phyloP scores from a whole-genome alignment of 2,329 filamentous ascomycete species.

The Fusarium kyushuense region DNA sequence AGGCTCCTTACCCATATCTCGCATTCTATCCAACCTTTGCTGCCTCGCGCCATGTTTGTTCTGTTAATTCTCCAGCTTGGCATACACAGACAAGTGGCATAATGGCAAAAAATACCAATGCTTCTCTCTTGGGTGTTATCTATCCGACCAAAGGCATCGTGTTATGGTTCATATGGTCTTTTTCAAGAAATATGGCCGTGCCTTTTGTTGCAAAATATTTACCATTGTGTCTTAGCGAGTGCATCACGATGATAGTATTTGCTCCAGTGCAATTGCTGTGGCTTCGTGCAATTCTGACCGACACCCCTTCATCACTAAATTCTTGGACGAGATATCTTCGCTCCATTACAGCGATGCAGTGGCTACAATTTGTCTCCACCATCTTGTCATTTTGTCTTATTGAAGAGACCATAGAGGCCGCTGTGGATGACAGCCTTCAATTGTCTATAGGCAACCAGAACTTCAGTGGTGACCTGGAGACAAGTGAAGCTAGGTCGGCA shows the following conservation, averaged over 20 bases:
- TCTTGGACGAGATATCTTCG: neutral
- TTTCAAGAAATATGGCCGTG: neutral
- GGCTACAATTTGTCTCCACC: neutral
- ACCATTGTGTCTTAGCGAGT: fast-evolving
- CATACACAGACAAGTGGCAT: too few species aligned
- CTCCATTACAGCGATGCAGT: neutral
- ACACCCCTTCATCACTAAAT: fast-evolving
- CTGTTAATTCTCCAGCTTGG: neutral
- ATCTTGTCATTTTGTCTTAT: neutral
- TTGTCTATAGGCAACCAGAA: neutral
- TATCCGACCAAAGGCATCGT: neutral
- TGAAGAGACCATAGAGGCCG: neutral
- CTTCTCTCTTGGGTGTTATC: neutral
- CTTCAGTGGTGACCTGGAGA: neutral
- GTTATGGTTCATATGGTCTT: neutral
- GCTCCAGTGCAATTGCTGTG: neutral
- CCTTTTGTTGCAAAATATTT: neutral
- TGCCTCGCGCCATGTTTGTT: neutral
- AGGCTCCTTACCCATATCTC: constrained; percentile 9
- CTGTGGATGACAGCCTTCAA: neutral
- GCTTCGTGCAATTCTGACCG: neutral
- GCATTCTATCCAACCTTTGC: neutral
- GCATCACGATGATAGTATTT: fast-evolving
- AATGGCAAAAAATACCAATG: too few species aligned
- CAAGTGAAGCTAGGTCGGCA: fast-evolving